phyloP scores from a whole-genome alignment of 164 flowering plant species.

The Taxillus chinensis region DNA sequence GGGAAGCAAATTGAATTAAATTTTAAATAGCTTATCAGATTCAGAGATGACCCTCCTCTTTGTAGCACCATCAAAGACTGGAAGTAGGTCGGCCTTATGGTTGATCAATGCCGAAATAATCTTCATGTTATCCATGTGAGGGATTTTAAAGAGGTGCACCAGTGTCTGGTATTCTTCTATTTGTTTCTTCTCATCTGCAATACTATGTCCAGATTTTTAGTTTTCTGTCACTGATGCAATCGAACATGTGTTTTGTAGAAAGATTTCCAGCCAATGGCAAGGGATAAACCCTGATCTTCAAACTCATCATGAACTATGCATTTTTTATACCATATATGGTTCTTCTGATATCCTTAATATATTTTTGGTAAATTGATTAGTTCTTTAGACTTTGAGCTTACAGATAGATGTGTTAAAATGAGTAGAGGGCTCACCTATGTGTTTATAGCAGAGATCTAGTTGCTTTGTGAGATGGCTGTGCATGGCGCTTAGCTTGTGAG shows the following conservation, averaged over 20 bases:
- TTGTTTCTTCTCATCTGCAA: conserved; percentile 31
- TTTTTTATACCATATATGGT: no score
- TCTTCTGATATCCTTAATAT: no score
- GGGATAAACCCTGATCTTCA: no score
- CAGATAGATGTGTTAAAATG: no score
- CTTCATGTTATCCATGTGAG: conserved; percentile 32
- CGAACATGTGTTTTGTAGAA: no score
- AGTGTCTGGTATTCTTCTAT: conserved; percentile 25
- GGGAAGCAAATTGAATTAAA: not conserved
- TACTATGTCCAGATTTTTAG: not conserved
- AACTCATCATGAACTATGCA: no score
- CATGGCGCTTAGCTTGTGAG: conserved; percentile 28
- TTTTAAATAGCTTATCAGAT: not conserved
- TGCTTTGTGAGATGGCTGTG: conserved; percentile 17
- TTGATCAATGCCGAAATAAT: conserved; percentile 24
- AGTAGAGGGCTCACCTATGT: conserved; percentile 20
- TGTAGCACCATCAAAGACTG: conserved; percentile 19
- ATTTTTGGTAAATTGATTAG: no score
- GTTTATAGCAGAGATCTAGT: conserved; percentile 12
- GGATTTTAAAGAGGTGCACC: conserved; percentile 18
- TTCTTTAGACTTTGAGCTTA: no score
- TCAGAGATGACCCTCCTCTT: conserved; percentile 17
- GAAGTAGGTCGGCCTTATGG: conserved; percentile 23
- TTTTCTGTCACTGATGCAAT: no score
- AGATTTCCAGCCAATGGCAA: no score